Evolutionary conservation across 345 rosid genomes (phyloP), one percentile per base, ranked within the genome.

Genomic region (Eucalyptus pauciflora): DNA sequence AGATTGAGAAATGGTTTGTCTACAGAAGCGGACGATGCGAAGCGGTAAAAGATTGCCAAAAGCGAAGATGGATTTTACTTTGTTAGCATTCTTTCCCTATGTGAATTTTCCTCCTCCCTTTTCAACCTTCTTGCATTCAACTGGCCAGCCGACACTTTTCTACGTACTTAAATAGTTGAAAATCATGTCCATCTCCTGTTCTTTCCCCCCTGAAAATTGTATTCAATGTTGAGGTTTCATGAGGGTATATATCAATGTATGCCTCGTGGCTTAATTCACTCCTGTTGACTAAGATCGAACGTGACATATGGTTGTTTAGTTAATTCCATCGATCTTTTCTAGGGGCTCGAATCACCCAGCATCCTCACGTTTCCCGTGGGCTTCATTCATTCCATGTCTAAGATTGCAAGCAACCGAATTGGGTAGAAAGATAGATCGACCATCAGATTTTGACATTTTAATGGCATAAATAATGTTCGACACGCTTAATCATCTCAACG

Each of bases 401-500:
- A 20, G 15, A 20, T 37, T 20, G 83, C 46, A 5, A 37, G 46
- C 83, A 71, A 37, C 14, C 7, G 0, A 76, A 76, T 76, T 76
- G 48, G 27, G 22, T 2, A 18, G 56, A 37, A 18, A 76, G 24
- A 22, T 18, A 2, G 13, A 2, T 37, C 15, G 41, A 76, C 27
- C 14, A 10, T 41, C 48, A 4, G 83, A 20, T 76, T 76, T 37
- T 41, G 14, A 76, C 15, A 5, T 37, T 76, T 76, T 5, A 20
- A 76, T 5, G 24, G 48, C 48, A 76, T 3, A 10, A 14, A 5
- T 5, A 20, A 25, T 0, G 8, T 12, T 60, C 8, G 16, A 60
- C 7, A 3, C 1, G 4, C 0, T 60, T 3, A 33, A 33, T 33
- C 33, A 33, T 33, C 33, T 33, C n/a, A 15, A 60, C 41, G 1